Evolutionary conservation across 2,329 filamentous ascomycete species (phyloP), one percentile per base, ranked within the genome.

Genomic region (Monilinia laxa): DNA sequence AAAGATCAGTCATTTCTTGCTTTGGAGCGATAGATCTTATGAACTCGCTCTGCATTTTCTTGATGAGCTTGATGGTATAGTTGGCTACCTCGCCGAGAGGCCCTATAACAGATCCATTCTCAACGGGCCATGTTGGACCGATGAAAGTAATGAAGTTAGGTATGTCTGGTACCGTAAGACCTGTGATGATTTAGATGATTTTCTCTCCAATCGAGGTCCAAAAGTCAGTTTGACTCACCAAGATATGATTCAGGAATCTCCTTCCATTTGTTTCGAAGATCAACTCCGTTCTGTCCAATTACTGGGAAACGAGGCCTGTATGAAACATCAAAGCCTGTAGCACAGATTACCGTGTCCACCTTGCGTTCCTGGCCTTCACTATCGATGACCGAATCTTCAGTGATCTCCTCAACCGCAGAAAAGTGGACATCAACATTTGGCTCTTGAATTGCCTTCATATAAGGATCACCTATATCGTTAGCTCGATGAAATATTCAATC

Each of bases 391-490:
- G 81, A 81, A 4, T 79, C 78, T 68, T 80, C 77, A 0, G 81
- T 82, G 66, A 82, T 79, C 38, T 77, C 76, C 18, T 74, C 75
- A 2, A 82, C 81, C 1, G 78, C 75, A 1, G 81, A 80, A 70
- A 83, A 83, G 69, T 83, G 80, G 0, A 83, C 81, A 69, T 83
- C 79, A 2, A 83, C 80, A 62, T 84, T 84, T 10, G 77, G 75
- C 64, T 83, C 77, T 67, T 82, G 80, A 55, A 84, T 80, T 1
- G 82, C 81, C 54, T 76, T 69, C 78, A 84, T 81, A 69, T 84
- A 84, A 1, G 81, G 81, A 70, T 83, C 81, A 3, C 82, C 82
- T 65, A 31, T 16, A 45, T 4, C 68, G 38, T 51, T 75, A 45
- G 79, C 80, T 2, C 5, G 4, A 56, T 4, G 31, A 7, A 1